These are phyloP conservation scores for Seiridium cupressi DNA, from an alignment of 2,329 filamentous ascomycete genomes.

Conservation along the genomic window DNA sequence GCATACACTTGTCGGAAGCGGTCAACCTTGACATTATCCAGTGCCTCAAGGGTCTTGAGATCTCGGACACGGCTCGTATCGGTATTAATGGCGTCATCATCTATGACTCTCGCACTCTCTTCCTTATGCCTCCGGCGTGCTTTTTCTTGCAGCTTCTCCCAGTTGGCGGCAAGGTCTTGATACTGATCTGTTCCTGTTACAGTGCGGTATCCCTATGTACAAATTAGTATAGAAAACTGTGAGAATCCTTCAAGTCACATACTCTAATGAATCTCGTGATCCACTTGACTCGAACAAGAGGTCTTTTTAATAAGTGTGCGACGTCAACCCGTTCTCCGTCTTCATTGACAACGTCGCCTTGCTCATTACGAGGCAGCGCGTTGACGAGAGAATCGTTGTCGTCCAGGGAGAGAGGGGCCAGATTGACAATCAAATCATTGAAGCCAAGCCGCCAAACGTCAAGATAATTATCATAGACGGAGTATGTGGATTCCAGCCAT, in stretches of 20 bases:
- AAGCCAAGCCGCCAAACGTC: constrained; percentile 90
- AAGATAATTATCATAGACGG: constrained; percentile 82
- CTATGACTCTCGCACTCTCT: constrained; percentile 71
- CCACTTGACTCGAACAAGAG: constrained; percentile 83
- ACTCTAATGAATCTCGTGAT: constrained; percentile 81
- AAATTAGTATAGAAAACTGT: constrained; percentile 25
- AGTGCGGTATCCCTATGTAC: constrained; percentile 55
- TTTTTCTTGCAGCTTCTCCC: constrained; percentile 72
- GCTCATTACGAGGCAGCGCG: constrained; percentile 58
- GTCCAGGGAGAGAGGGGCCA: constrained; percentile 66
- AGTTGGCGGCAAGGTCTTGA: constrained; percentile 57
- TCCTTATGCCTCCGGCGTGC: constrained; percentile 73
- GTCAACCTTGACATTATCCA: constrained; percentile 71
- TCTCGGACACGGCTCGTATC: constrained; percentile 81
- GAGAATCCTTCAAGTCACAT: constrained; percentile 15
- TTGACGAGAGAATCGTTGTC: constrained; percentile 60
- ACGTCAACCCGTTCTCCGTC: constrained; percentile 92
- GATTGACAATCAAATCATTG: constrained; percentile 89
- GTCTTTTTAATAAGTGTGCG: constrained; percentile 86
- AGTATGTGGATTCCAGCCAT: constrained; percentile 78
- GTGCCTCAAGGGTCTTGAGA: constrained; percentile 70
- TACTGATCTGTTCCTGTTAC: constrained; percentile 51
- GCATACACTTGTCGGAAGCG: constrained; percentile 79
- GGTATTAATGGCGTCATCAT: constrained; percentile 82
- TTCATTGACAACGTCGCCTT: constrained; percentile 67